Percentiles rank a stretch among this genome's conserved stretches.
Evolutionary conservation across 73 alveolate genomes (phyloP).

Genomic region (Tetrahymena malaccensis): DNA sequence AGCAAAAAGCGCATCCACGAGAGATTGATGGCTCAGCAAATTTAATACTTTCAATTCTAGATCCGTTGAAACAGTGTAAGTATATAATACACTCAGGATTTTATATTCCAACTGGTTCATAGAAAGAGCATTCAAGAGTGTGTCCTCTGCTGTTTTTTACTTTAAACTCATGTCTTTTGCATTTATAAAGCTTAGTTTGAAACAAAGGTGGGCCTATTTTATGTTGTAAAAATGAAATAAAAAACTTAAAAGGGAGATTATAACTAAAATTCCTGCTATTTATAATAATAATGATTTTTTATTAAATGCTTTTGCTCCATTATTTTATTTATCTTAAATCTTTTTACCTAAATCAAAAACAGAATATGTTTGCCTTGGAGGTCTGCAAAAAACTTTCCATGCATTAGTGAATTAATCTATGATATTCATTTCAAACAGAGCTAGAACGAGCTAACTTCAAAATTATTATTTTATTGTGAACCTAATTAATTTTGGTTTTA

Average conservation of each 20-base stretch:
- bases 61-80: not conserved
- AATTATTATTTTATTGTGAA: too few species aligned
- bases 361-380: not conserved
- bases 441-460: not conserved
- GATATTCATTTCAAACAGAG: not conserved
- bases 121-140: not conserved
- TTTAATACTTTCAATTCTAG: not conserved
- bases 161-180: not conserved
- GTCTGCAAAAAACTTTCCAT: not conserved
- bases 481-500: not conserved
- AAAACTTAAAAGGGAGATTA: not conserved
- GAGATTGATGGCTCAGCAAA: not conserved
- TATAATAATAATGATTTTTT: not conserved
- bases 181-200: not conserved
- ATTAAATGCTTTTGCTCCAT: not conserved
- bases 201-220: not conserved
- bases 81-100: not conserved
- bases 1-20: slow-evolving; percentile 47
- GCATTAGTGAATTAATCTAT: not conserved
- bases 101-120: not conserved
- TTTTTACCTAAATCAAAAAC: not conserved
- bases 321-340: not conserved
- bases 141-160: not conserved
- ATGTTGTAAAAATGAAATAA: not conserved
- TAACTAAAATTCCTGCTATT: too few species aligned